Base-by-base conservation (phyloP, 352 stramenopile species). In the Globisporangium abappressorium region DNA sequence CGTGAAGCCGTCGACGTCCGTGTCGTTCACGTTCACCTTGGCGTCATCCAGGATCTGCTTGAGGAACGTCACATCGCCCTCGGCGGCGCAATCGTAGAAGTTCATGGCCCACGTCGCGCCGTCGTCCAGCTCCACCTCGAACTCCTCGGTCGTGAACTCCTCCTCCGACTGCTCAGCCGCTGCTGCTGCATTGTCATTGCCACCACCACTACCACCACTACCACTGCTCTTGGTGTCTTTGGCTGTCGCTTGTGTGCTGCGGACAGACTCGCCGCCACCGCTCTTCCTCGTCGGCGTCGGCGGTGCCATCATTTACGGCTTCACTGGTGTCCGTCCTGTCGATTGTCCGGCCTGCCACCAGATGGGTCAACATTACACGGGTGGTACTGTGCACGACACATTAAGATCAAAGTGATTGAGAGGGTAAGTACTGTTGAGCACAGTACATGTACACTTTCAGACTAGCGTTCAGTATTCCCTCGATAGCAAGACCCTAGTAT, bases 1-100 rank as follows among this genome's bases (percentile, higher is more conserved):
- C 34, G 87, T 91, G 72, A 95, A 95, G 63, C 87, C 87, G 62
- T 95, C 87, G 28, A 92, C 85, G 73, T 95, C 87, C 61, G 91
- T 77, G 61, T 89, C 84, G 64, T 95, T 80, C 47, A 92, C 67
- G 36, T 73, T 69, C 28, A 91, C 83, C 57, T 75, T 75, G 55
- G 77, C 71, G 30, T 80, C 79, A 49, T 93, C 85, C 59, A 91
- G 64, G 56, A 93, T 84, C 53, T 81, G 73, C 41, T 82, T 74
- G 0, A 94, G 73, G 57, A 76, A 87, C 64, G 79, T 68, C 15
- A 93, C 53, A 63, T 93, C 84, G 36, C 84, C 83, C 62, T 94
- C 83, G 56, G 86, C 82, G 26, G 82, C 81, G 66, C 81, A 89
- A 57, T 90, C 82, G 66, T 87, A 87, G 56, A 91, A 90, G 68